Evolutionary conservation across 371 early-diverging fungal genomes (phyloP).

Genomic region (Rhizopus delemar): DNA sequence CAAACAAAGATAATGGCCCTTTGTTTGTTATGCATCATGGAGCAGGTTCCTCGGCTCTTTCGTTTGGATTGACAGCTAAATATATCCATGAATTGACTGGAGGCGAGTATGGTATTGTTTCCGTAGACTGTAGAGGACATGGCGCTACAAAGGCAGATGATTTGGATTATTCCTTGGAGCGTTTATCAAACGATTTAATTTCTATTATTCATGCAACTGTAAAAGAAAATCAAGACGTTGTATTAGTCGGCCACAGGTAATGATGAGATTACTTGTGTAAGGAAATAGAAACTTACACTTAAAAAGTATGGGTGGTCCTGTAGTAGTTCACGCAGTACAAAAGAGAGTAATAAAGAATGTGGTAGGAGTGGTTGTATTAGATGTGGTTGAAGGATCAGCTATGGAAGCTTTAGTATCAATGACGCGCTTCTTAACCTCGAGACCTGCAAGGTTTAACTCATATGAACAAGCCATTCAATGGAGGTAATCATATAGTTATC

Average conservation of each 20-base stretch:
- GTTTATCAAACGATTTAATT: constrained; percentile 60
- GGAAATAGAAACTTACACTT: background rate
- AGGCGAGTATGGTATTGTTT: constrained; percentile 56
- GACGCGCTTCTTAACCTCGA: constrained; percentile 55
- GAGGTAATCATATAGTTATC: constrained; percentile 31
- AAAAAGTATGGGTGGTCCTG: constrained; percentile 88
- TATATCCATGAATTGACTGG: constrained; percentile 47
- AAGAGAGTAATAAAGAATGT: constrained; percentile 56
- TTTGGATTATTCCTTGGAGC: constrained; percentile 59
- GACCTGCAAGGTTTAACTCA: constrained; percentile 65
- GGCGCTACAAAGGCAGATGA: constrained; percentile 63
- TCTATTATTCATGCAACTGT: constrained; percentile 47
- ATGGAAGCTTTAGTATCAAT: constrained; percentile 76
- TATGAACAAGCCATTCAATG: constrained; percentile 72
- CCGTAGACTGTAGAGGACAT: constrained; percentile 83
- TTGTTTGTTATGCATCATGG: constrained; percentile 90
- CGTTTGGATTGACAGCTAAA: constrained; percentile 72
- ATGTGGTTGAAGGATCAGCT: constrained; percentile 91
- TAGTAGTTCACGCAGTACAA: constrained; percentile 75
- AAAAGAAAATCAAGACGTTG: constrained; percentile 51
- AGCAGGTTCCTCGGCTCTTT: constrained; percentile 79
- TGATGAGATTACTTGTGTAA: background rate
- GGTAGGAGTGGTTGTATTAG: constrained; percentile 77
- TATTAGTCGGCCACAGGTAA: constrained; percentile 82
- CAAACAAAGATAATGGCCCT: constrained; percentile 45